phyloP scores from a whole-genome alignment of 768 basidiomycete species.

The Phlegmacium glaucopus region DNA sequence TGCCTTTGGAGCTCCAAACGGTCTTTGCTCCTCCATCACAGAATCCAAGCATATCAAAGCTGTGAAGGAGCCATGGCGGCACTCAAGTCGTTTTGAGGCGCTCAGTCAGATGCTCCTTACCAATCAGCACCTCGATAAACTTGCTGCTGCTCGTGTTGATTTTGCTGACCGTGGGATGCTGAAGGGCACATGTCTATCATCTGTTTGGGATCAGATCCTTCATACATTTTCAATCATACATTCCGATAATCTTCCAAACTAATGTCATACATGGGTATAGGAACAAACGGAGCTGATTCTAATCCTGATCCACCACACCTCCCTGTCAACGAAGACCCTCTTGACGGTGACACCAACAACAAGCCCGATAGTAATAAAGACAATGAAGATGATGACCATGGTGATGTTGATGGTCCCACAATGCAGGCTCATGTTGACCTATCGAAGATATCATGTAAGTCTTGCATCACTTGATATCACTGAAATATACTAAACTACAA shows the following conservation, averaged over 20 bases:
- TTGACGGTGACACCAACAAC: not conserved
- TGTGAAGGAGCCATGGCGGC: slow-evolving; percentile 27
- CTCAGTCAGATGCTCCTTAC: slow-evolving; percentile 27
- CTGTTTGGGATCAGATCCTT: too few species aligned
- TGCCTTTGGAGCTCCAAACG: slow-evolving; percentile 20
- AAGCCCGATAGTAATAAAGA: too few species aligned
- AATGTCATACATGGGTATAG: too few species aligned
- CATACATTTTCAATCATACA: too few species aligned
- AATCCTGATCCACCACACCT: too few species aligned
- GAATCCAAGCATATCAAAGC: slow-evolving; percentile 25
- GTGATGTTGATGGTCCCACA: slow-evolving; percentile 7
- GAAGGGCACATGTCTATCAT: too few species aligned
- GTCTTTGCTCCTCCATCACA: slow-evolving; percentile 26
- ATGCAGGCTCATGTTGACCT: slow-evolving; percentile 8
- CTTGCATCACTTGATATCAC: too few species aligned
- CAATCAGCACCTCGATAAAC: slow-evolving; percentile 20
- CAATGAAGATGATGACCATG: slow-evolving; percentile 5
- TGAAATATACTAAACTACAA: too few species aligned
- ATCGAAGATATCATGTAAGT: slow-evolving; percentile 6
- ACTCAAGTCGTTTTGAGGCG: slow-evolving; percentile 21
- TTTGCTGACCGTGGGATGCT: slow-evolving; percentile 8
- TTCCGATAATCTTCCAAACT: too few species aligned
- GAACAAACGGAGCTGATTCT: too few species aligned
- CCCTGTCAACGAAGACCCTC: slow-evolving; percentile 7
- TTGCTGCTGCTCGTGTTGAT: slow-evolving; percentile 6